Evolutionary conservation across 768 basidiomycete species (phyloP).

Genomic region (Mycena polygramma): DNA sequence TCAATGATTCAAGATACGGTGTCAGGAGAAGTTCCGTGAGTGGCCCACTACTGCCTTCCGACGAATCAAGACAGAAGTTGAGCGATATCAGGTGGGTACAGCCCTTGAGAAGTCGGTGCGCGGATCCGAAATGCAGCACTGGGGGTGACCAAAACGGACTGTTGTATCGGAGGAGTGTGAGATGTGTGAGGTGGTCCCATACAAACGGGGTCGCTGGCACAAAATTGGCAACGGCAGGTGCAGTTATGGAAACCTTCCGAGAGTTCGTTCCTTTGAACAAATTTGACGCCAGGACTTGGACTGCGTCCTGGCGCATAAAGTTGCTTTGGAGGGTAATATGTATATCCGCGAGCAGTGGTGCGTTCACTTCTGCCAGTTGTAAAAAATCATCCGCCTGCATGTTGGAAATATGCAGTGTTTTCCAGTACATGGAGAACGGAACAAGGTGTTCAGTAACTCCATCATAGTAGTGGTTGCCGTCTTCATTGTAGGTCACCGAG

Average conservation of each 20-base stretch:
- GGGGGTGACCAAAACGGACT: not conserved
- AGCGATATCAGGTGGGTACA: not conserved
- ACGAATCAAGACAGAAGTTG: not conserved
- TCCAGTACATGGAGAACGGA: not conserved
- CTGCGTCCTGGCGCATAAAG: not conserved
- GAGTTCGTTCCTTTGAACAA: not conserved
- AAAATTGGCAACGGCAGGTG: not conserved
- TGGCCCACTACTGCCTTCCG: not conserved
- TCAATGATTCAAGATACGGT: not conserved
- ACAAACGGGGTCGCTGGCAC: not conserved
- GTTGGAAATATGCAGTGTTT: not conserved
- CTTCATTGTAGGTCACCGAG: not conserved
- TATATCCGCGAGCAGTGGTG: not conserved
- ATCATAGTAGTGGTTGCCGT: not conserved
- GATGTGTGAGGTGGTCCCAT: not conserved
- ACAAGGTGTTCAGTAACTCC: not conserved
- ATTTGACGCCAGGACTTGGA: not conserved
- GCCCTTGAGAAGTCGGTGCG: not conserved
- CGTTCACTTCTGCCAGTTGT: not conserved
- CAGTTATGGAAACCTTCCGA: not conserved
- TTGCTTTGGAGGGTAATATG: not conserved
- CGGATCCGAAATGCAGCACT: not conserved
- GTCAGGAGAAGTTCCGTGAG: not conserved
- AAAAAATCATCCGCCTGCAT: not conserved
- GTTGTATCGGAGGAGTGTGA: not conserved